phyloP scores from a whole-genome alignment of 768 basidiomycete genomes.

The Tricholoma furcatifolium region DNA sequence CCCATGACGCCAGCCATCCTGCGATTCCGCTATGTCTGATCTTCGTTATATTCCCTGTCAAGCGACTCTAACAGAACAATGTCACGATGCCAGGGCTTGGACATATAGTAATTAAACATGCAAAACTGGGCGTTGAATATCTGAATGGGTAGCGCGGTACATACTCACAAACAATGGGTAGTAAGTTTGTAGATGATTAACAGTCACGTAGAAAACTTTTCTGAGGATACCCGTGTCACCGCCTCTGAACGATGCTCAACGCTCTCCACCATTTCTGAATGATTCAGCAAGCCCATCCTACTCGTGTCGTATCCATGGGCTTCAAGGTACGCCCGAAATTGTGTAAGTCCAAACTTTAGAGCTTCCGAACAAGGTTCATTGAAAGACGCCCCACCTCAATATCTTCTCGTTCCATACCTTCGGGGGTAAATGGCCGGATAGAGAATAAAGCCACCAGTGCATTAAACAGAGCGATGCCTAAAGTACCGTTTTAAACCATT shows the following conservation, averaged over 20 bases:
- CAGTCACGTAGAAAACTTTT: too few species aligned
- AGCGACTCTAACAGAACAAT: too few species aligned
- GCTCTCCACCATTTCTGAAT: not conserved
- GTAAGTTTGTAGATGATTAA: too few species aligned
- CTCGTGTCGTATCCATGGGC: slow-evolving; percentile 72
- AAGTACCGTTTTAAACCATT: slow-evolving; percentile 6
- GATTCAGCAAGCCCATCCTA: slow-evolving; percentile 6
- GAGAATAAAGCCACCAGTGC: slow-evolving; percentile 72
- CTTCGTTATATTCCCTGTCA: too few species aligned
- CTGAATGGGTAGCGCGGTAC: too few species aligned
- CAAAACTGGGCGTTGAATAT: too few species aligned
- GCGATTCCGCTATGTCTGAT: too few species aligned
- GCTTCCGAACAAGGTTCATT: not conserved
- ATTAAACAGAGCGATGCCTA: slow-evolving; percentile 70
- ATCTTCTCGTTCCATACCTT: slow-evolving; percentile 71
- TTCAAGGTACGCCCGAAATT: slow-evolving; percentile 84
- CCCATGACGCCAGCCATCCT: too few species aligned
- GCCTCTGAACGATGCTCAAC: not conserved
- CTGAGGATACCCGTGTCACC: too few species aligned
- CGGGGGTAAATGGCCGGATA: slow-evolving; percentile 69
- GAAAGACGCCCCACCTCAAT: not conserved
- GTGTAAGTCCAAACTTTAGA: not conserved
- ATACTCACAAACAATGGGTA: too few species aligned
- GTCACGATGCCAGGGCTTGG: too few species aligned
- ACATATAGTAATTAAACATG: too few species aligned